Conservation (phyloP, 1,284 basidiomycete genomes). For the Apiotrichum veenhuisii region DNA sequence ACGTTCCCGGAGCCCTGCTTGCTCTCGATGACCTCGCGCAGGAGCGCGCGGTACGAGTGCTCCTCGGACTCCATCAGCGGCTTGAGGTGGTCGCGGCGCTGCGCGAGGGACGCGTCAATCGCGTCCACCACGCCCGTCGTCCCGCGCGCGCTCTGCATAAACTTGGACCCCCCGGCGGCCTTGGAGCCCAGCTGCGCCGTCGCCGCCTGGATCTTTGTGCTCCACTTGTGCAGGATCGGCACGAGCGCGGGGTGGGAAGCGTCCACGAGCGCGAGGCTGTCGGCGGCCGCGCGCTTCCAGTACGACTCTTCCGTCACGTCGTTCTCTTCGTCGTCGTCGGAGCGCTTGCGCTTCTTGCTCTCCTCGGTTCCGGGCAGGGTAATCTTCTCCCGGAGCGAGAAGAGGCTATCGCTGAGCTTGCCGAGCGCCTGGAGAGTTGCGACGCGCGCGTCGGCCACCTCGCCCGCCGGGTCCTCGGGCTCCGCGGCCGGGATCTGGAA, state of each 20-base stretch:
- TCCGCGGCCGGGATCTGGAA: constrained; percentile 11
- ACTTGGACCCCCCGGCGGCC: constrained; percentile 46
- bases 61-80: constrained; percentile 62
- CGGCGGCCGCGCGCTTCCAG: constrained; percentile 33
- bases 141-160: constrained; percentile 60
- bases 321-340: constrained; percentile 18
- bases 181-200: constrained; percentile 52
- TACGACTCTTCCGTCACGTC: constrained; percentile 24
- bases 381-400: constrained; percentile 61
- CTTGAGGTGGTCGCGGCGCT: constrained; percentile 27
- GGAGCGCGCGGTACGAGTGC: constrained; percentile 82
- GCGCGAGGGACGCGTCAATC: constrained; percentile 36
- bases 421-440: constrained; percentile 35
- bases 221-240: constrained; percentile 83
- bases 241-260: constrained; percentile 63
- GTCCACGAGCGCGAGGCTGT: constrained; percentile 36
- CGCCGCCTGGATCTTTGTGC: constrained; percentile 84
- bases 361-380: constrained; percentile 28
- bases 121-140: constrained; percentile 49
- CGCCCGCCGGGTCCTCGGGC: constrained; percentile 27
- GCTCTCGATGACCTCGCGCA: constrained; percentile 79
- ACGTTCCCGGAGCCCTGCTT: constrained; percentile 31
- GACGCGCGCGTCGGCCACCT: constrained; percentile 24
- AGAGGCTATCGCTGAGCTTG: constrained; percentile 51
- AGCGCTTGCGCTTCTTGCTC: constrained; percentile 6